Evolutionary conservation across 495 filamentous ascomycete genomes (phyloP).

Genomic region (Pseudomonodictys pantanalensis): DNA sequence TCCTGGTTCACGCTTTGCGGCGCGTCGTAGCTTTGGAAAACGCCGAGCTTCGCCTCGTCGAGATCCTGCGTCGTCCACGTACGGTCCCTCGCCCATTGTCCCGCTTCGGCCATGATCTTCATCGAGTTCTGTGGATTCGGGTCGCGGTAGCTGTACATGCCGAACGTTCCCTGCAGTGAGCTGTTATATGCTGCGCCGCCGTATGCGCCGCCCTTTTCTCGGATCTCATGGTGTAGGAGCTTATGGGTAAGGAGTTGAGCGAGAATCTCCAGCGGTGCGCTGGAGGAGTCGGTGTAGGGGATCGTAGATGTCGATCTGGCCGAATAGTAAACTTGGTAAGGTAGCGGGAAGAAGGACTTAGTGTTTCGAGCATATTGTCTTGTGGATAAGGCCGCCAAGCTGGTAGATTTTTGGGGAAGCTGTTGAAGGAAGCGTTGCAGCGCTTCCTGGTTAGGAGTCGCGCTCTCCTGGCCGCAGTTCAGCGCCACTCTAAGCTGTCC

Average conservation of each 20-base stretch:
- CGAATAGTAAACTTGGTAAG: constrained; percentile 96
- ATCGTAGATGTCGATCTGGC: constrained; percentile 76
- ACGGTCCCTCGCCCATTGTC: constrained; percentile 77
- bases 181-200: constrained; percentile 84
- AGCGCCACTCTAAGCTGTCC: constrained; percentile 71
- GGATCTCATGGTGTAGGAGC: constrained; percentile 94
- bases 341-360: constrained; percentile 87
- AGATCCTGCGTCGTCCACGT: constrained; percentile 83
- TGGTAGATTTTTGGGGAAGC: constrained; percentile 45
- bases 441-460: constrained; percentile 65
- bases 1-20: constrained; percentile 84
- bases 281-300: constrained; percentile 71
- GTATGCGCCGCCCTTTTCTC: constrained; percentile 96
- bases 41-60: constrained; percentile 91
- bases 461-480: constrained; percentile 74
- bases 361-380: constrained; percentile 45
- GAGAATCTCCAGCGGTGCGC: constrained; percentile 79
- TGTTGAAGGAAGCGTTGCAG: constrained; percentile 67
- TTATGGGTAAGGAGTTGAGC: constrained; percentile 95
- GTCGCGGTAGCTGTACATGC: constrained; percentile 94
- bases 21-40: constrained; percentile 95
- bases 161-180: constrained; percentile 77
- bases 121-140: constrained; percentile 91
- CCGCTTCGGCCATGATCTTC: constrained; percentile 78
- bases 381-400: constrained; percentile 43